Evolutionary conservation across 2,329 filamentous ascomycete species (phyloP), one percentile per base, ranked within the genome.

Genomic region (Colletotrichum sp.): DNA sequence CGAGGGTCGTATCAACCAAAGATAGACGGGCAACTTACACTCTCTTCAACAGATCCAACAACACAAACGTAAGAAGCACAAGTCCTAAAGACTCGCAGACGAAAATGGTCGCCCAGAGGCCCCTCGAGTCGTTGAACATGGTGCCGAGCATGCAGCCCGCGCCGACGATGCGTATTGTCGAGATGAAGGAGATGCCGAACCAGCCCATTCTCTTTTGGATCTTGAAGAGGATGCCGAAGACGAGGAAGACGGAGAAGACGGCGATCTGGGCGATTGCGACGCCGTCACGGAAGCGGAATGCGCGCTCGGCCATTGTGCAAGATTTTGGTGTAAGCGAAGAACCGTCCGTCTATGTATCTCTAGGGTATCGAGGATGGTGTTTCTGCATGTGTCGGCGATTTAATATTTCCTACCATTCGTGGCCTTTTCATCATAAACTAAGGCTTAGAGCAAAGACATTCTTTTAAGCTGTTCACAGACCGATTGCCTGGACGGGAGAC

Each of bases 61-160:
- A 26, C 24, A 76, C 52, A 13, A 73, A 78, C 2, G 73, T 76
- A 15, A 78, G 24, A 18, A 79, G 67, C 8, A 79, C 69, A 16
- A 80, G 77, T 2, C 78, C 78, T 0, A 80, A 44, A 3, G 77
- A 78, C 7, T 80, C 79, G 69, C 78, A 79, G 21, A 80, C 77
- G 2, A 80, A 79, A 2, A 78, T 77, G 6, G 71, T 69, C 12
- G 78, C 79, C 79, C 79, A 80, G 15, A 80, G 36, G 24, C 68
- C 72, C 9, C 34, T 68, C 1, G 77, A 75, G 30, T 62, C 44
- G 65, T 77, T 76, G 28, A 59, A 74, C n/a, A 80, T 68, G 24
- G 77, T 79, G 16, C 68, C 79, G 3, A 80, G 72, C 76, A 76
- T 76, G 60, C 78, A 80, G 9, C 78, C 71, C 3, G 79, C 78